Base-by-base conservation (phyloP, 805 yeast genomes). In the Saturnispora serradocipensis region DNA sequence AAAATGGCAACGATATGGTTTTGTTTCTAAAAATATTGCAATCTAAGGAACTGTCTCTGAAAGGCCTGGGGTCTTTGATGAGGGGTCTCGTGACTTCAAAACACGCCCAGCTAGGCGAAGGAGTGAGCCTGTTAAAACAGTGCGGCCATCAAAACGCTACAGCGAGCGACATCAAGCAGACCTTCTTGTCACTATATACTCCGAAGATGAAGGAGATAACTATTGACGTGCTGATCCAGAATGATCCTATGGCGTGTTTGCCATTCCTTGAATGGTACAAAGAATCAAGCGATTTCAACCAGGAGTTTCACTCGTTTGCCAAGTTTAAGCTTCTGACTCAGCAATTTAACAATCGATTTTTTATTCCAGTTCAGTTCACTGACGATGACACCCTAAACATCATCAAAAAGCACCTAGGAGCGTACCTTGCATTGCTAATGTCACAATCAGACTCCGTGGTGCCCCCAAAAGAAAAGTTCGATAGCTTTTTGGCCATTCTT, bases 161-260 rank as follows among this genome's bases (percentile, higher is more conserved):
- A n/a, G 42, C 22, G 3, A 30, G 18, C 5, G 20, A 13, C 3
- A 49, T 42, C 13, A 42, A 43, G 46, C 43, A 3, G 13, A 43
- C 10, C 39, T 56, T 22, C 59, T 54, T 27, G 50, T 30, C 3
- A 22, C 39, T 36, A 52, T 52, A 24, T 61, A 58, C 49, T 36
- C 58, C 16, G 46, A 56, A 53, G 6, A 55, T 63, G 60, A 52
- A 56, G 34, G 42, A 53, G 7, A 32, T 54, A 9, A 59, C 59
- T 24, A 52, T 63, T 25, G 54, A 57, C 13, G 27, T 56, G 4
- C 47, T 63, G 13, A 52, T 57, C 4, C 53, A 55, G 18, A 53
- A 55, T 16, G 55, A 57, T n/a, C 60, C 65, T 2, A 43, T 48
- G n/a, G 43, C 43, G 1, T 58, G 53, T 38, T 44, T 61, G 13